Percentiles rank a stretch among this genome's conserved stretches.
Conservation (phyloP, 768 basidiomycete genomes). For the Lactarius sp. region DNA sequence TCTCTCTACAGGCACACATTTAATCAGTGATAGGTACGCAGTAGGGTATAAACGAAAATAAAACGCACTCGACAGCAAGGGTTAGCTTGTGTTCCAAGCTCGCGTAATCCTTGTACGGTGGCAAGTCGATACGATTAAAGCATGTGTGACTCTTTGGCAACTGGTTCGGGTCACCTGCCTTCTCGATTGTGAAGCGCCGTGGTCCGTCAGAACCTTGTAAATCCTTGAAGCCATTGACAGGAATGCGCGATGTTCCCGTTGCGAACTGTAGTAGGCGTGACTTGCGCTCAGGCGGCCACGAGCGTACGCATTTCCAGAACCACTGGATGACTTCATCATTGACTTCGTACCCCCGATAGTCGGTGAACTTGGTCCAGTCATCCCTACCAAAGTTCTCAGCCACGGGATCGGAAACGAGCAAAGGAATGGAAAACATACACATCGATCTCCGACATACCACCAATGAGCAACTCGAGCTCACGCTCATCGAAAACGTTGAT, state of each 20-base stretch:
- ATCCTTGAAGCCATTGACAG: slow-evolving; percentile 98
- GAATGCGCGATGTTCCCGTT: slow-evolving; percentile 94
- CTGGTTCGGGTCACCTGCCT: slow-evolving; percentile 94
- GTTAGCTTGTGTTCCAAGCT: slow-evolving; percentile 94
- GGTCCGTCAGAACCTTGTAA: slow-evolving; percentile 97
- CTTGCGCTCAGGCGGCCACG: slow-evolving; percentile 98
- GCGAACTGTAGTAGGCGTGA: slow-evolving; percentile 94
- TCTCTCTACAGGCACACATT: slow-evolving; percentile 55
- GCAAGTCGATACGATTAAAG: slow-evolving; percentile 95
- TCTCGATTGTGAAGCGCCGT: slow-evolving; percentile 96
- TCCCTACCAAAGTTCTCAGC: slow-evolving; percentile 46
- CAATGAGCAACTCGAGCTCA: slow-evolving; percentile 93
- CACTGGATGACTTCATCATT: slow-evolving; percentile 97
- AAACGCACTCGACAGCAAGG: slow-evolving; percentile 83
- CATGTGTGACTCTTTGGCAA: slow-evolving; percentile 95
- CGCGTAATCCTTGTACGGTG: slow-evolving; percentile 96
- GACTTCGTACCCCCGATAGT: slow-evolving; percentile 94
- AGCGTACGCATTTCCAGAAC: slow-evolving; percentile 99
- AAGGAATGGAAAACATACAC: slow-evolving; percentile 55
- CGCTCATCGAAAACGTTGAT: slow-evolving; percentile 99
- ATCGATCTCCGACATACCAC: slow-evolving; percentile 99
- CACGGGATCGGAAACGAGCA: background rate
- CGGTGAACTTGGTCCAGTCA: slow-evolving; percentile 99
- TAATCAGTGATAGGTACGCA: slow-evolving; percentile 9
- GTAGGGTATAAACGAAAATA: slow-evolving; percentile 17